Base-by-base conservation (phyloP, 805 yeast genomes). In the Metschnikowia kunwiensis region DNA sequence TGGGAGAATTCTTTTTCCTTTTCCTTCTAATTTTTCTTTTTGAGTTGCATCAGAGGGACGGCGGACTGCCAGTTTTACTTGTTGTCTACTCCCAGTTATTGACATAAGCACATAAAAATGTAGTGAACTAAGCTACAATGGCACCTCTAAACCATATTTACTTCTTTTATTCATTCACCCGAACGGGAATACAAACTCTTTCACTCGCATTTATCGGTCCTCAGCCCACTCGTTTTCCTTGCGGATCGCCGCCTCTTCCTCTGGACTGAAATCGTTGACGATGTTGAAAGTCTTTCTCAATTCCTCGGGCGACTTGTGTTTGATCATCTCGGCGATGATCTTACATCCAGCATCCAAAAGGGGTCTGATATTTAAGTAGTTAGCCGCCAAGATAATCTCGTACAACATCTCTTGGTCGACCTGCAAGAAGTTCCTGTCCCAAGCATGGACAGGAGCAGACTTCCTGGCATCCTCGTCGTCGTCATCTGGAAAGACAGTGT, bases 371-470 rank as follows among this genome's bases (percentile, higher is more conserved):
- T 83, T 82, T 54, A 83, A 64, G 56, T 82, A 83, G 58, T 83
- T 83, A 13, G 91, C 86, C n/a, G 91, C 91, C 39, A 80, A 64
- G 40, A 83, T 81, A 53, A 83, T 83, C 53, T 82, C 93, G 49
- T 83, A 83, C 40, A 83, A 70, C 89, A 83, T 83, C 50, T 83
- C 91, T 56, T 83, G 97, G 63, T 91, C 97, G 24, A 91, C 96
- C 56, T 86, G 85, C 51, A 91, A 74, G 60, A 89, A 91, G 60
- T 85, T 86, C 60, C 86, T 85, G 64, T 91, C 97, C 97, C 97
- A 91, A 30, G 88, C 88, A 44, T 84, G 91, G 34, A 91, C 87
- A 3, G 95, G 96, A 2, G 88, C 87, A n/a, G 91, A 74, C 57
- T 85, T 86, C 58, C 84, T 79, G 16, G 86, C 76, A 49, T 86